These are phyloP conservation scores for Proliferodiscus dingleyae DNA, from an alignment of 2,329 filamentous ascomycete species.

Conservation along the genomic window DNA sequence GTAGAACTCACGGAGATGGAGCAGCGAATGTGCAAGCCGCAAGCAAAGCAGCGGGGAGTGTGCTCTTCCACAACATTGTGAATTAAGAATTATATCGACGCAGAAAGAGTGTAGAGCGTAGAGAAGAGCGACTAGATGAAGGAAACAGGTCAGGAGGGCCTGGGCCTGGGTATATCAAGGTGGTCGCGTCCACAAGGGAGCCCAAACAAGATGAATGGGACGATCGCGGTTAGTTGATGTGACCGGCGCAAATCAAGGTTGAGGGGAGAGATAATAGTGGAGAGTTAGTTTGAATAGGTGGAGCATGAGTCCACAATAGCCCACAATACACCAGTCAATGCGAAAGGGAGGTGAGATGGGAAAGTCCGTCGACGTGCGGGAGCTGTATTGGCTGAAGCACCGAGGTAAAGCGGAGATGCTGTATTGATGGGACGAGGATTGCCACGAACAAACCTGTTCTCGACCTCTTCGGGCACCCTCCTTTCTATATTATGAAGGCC, in stretches of 20 bases:
- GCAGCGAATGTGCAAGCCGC: constrained; percentile 10
- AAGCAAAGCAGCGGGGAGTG: constrained; percentile 12
- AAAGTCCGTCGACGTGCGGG: constrained; percentile 2
- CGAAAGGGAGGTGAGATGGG: too few relatives aligned
- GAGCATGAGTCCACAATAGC: too few relatives aligned
- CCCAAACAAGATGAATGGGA: neutral
- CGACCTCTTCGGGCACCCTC: too few relatives aligned
- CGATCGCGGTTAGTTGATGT: neutral
- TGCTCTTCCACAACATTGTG: constrained; percentile 18
- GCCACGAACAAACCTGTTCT: too few relatives aligned
- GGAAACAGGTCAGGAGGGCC: neutral
- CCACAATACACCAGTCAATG: too few relatives aligned
- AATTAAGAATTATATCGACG: constrained; percentile 8
- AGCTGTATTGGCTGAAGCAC: constrained; percentile 7
- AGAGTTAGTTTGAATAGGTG: too few relatives aligned
- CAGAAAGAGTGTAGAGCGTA: constrained; percentile 1
- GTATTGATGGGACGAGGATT: too few relatives aligned
- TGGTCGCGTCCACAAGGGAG: neutral
- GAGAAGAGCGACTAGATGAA: constrained; percentile 1
- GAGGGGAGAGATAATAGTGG: neutral
- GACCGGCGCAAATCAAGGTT: neutral
- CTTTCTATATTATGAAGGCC: too few relatives aligned
- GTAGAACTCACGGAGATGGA: constrained; percentile 5
- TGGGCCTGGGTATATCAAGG: neutral
- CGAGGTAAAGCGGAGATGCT: neutral